These are phyloP conservation scores for Globomyces pollinis-pini DNA, from an alignment of 192 early-diverging fungal genomes.

Conservation along the genomic window DNA sequence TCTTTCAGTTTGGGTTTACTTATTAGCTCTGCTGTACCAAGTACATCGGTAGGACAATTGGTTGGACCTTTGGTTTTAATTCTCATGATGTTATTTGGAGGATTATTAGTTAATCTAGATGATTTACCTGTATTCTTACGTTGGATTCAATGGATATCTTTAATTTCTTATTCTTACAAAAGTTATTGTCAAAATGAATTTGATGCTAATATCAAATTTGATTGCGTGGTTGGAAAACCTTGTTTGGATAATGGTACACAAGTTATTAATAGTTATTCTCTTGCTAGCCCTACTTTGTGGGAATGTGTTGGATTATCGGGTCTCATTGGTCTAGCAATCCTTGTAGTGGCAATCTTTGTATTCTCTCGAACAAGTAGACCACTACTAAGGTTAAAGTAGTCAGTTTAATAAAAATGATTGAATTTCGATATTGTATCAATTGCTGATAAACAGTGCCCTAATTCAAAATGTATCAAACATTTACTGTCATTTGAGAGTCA, in stretches of 20 bases:
- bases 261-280: conserved; percentile 6
- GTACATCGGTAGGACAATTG: conserved; percentile 30
- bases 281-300: conserved; percentile 6
- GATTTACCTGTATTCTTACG: conserved; percentile 26
- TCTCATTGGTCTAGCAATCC: conserved; percentile 8
- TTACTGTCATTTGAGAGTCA: too few relatives aligned
- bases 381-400: conserved; percentile 19
- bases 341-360: conserved; percentile 10
- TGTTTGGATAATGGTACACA: conserved; percentile 14
- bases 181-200: conserved; percentile 41
- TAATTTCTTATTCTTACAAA: conserved; percentile 35
- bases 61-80: conserved; percentile 33
- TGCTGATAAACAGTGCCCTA: too few relatives aligned
- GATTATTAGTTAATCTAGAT: conserved; percentile 26
- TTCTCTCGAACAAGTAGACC: conserved; percentile 20
- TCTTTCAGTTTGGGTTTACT: conserved; percentile 29
- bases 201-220: conserved; percentile 15
- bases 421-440: too few relatives aligned
- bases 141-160: conserved; percentile 25
- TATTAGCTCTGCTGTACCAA: conserved; percentile 29
- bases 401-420: too few relatives aligned
- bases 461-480: too few relatives aligned
- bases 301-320: conserved; percentile 8
- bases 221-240: conserved; percentile 12
- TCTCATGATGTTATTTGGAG: conserved; percentile 39